Percentiles rank a stretch among this genome's conserved stretches.
phyloP scores from a whole-genome alignment of 2,329 filamentous ascomycete species.

The Aureobasidium sp. region DNA sequence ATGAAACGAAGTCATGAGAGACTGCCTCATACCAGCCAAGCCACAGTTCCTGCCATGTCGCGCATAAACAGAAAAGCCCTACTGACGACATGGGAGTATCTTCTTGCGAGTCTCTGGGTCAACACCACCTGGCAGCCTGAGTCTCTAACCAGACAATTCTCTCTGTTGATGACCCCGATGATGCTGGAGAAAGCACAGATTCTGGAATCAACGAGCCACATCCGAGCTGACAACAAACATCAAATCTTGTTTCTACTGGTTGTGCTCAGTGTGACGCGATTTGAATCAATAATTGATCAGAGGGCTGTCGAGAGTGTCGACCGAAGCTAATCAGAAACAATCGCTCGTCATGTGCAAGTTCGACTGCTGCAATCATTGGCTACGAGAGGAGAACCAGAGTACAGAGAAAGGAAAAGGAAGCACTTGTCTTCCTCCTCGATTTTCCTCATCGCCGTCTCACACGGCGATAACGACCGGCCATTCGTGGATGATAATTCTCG shows the following conservation, averaged over 20 bases:
- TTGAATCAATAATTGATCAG: too few species aligned
- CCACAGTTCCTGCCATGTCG: background rate
- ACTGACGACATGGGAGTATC: background rate
- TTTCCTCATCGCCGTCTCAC: too few species aligned
- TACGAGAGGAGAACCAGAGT: background rate
- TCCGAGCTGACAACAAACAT: background rate
- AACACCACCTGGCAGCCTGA: background rate
- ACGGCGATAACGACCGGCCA: background rate
- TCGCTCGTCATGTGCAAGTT: background rate
- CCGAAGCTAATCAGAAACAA: background rate
- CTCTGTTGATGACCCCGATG: background rate
- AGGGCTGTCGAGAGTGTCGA: background rate
- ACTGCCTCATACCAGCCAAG: background rate
- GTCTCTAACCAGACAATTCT: background rate
- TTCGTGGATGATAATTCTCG: constrained; percentile 1
- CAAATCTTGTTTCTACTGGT: background rate
- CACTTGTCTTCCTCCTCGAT: background rate
- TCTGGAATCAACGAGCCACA: background rate
- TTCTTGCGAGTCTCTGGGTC: background rate
- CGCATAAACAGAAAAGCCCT: background rate
- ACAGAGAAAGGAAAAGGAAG: background rate
- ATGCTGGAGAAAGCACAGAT: background rate
- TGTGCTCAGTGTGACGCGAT: background rate
- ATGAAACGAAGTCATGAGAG: background rate
- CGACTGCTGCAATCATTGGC: background rate